Evolutionary conservation across 495 filamentous ascomycete species (phyloP), one percentile per base, ranked within the genome.

Genomic region (Aspergillus cristatus): DNA sequence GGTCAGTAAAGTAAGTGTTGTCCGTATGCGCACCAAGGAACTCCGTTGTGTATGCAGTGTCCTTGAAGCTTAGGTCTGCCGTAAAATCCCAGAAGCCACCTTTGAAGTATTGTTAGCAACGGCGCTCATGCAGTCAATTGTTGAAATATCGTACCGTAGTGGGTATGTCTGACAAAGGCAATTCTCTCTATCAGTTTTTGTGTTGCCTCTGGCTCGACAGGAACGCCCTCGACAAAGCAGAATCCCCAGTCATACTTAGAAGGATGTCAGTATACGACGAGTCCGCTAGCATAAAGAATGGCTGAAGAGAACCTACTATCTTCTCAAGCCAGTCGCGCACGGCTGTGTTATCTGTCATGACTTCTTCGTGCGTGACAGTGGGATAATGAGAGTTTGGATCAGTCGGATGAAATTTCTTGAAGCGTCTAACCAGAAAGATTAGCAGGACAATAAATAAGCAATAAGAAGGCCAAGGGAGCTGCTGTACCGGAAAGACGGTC

Each of bases 61-160:
- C 90, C 54, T 86, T 89, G 51, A 74, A 81, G 15, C 84, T 76
- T 13, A 95, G 72, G 54, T 95, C 84, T 20, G 89, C 78, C 1
- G 81, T 89, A 57, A 97, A 95, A 58, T 94, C 86, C 71, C 88
- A 97, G 63, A 96, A 95, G 17, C 83, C 87, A 44, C 82, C 77
- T 81, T 22, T 12, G 22, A 13, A 30, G 32, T n/a, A 2, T 18
- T 15, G 31, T 50, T 13, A 52, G 32, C n/a, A 41, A 22, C 12
- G 28, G 6, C 20, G 8, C n/a, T n/a, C 20, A 24, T 24, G 20
- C 8, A 24, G 20, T 24, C 20, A 24, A 24, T 4, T 24, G 8
- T 4, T 4, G 20, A 4, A 24, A 4, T 4, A 32, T 42, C 38
- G 15, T 61, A 75, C 86, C 90, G 53, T 96, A 97, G 53, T 97